These are phyloP conservation scores for Trichomonascus vanleenenianus DNA, from an alignment of 805 yeast genomes.

Conservation along the genomic window DNA sequence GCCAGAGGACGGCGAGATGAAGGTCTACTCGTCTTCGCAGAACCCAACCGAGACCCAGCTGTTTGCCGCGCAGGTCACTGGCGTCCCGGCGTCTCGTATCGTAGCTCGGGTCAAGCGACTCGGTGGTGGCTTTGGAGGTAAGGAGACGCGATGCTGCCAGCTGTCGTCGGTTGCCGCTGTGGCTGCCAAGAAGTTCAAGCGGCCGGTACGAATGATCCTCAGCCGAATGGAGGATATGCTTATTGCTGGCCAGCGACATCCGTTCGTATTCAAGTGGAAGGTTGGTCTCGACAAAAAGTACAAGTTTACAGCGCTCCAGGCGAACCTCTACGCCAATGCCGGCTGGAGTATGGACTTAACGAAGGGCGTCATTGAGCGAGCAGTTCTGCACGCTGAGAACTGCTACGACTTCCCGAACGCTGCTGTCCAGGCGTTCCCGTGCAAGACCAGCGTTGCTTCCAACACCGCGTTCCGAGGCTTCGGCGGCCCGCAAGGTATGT, in stretches of 20 bases:
- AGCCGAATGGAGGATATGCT: constrained; percentile 40
- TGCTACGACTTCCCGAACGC: constrained; percentile 39
- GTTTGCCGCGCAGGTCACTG: constrained; percentile 36
- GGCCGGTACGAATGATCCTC: constrained; percentile 37
- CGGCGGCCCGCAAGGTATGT: constrained; percentile 47
- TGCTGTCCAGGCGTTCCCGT: constrained; percentile 32
- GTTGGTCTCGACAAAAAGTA: constrained; percentile 36
- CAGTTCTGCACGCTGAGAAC: constrained; percentile 38
- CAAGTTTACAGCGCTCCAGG: constrained; percentile 35
- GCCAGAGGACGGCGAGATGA: constrained; percentile 39
- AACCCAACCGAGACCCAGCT: constrained; percentile 40
- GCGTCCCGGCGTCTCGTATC: constrained; percentile 36
- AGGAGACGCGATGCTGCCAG: constrained; percentile 37
- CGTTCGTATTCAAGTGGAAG: constrained; percentile 37
- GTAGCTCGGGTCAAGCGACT: constrained; percentile 37
- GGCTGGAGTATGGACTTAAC: constrained; percentile 44
- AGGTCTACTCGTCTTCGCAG: constrained; percentile 37
- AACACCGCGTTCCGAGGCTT: constrained; percentile 44
- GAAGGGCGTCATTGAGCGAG: constrained; percentile 42
- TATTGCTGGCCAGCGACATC: constrained; percentile 41
- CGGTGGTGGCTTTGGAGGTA: constrained; percentile 47
- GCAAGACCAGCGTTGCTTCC: constrained; percentile 39
- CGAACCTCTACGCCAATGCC: constrained; percentile 37
- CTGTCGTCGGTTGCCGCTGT: constrained; percentile 34
- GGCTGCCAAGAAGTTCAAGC: constrained; percentile 36